Evolutionary conservation across 2,329 filamentous ascomycete species (phyloP).

Genomic region (Sporothrix euskadiensis): DNA sequence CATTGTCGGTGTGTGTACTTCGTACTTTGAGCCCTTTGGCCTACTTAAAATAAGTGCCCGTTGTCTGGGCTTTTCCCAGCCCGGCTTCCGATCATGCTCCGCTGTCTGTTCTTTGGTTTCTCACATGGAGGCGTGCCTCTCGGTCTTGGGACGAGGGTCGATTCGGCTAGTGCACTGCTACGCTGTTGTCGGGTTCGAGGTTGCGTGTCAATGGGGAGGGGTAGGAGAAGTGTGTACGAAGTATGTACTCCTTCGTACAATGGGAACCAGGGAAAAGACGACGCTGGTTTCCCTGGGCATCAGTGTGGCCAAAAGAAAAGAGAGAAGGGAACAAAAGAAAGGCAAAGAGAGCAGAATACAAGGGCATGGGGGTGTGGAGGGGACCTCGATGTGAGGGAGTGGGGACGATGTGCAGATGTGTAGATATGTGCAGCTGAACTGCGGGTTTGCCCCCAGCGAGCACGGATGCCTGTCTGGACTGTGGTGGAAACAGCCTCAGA

Average conservation of each 20-base stretch:
- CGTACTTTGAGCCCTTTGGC: too few species aligned
- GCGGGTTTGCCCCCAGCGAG: neutral
- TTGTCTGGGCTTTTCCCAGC: neutral
- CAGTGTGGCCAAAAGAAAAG: neutral
- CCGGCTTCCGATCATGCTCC: neutral
- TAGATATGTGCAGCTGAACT: slow-evolving; percentile 19
- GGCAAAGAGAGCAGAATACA: neutral
- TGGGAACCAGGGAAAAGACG: neutral
- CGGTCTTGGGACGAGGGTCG: neutral
- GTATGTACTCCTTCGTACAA: too few species aligned
- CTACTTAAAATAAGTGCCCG: neutral
- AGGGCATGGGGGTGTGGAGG: neutral
- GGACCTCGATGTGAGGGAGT: slow-evolving; percentile 9
- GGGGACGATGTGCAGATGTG: slow-evolving; percentile 16
- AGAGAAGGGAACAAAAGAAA: neutral
- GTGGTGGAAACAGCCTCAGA: neutral
- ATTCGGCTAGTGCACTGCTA: neutral
- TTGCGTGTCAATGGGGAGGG: neutral
- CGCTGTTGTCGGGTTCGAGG: neutral
- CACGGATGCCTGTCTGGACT: neutral
- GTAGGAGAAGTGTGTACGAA: too few species aligned
- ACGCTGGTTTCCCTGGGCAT: neutral
- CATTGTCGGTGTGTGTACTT: too few species aligned
- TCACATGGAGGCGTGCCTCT: neutral
- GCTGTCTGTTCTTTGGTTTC: neutral